phyloP scores from a whole-genome alignment of 441 rosid species.

The Mallotus japonicus region DNA sequence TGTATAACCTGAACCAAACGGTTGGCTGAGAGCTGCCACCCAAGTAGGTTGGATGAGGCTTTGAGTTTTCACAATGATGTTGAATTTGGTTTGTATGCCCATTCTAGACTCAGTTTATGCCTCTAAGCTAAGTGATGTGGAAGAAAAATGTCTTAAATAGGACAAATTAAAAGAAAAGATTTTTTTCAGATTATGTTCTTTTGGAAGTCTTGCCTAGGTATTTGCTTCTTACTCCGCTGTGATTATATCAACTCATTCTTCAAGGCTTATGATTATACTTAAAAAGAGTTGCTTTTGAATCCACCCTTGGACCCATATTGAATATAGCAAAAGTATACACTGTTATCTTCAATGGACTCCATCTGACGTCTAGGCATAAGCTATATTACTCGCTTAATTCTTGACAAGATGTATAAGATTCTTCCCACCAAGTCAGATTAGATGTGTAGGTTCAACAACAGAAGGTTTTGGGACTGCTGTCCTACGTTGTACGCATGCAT shows the following conservation, averaged over 20 bases:
- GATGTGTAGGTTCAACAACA: not conserved
- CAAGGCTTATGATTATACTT: not conserved
- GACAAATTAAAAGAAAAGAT: not conserved
- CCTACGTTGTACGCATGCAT: not conserved
- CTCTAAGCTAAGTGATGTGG: not conserved
- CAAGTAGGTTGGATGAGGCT: not conserved
- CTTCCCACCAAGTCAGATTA: not conserved
- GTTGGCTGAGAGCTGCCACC: not conserved
- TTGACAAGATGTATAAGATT: not conserved
- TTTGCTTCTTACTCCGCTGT: not conserved
- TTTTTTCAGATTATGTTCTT: not conserved
- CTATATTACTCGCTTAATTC: not conserved
- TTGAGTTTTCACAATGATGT: slow-evolving; percentile 6
- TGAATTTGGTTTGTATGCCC: not conserved
- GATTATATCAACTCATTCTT: not conserved
- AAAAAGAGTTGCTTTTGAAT: not conserved
- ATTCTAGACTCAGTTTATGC: not conserved
- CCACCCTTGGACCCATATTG: not conserved
- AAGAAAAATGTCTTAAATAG: not conserved
- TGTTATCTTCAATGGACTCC: not conserved
- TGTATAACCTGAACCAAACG: not conserved
- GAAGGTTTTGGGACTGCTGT: not conserved
- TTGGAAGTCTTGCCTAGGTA: not conserved
- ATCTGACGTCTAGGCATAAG: not conserved
- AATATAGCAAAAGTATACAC: not conserved